Base-by-base conservation (phyloP, 768 basidiomycete genomes). In the Harrya chromipes region DNA sequence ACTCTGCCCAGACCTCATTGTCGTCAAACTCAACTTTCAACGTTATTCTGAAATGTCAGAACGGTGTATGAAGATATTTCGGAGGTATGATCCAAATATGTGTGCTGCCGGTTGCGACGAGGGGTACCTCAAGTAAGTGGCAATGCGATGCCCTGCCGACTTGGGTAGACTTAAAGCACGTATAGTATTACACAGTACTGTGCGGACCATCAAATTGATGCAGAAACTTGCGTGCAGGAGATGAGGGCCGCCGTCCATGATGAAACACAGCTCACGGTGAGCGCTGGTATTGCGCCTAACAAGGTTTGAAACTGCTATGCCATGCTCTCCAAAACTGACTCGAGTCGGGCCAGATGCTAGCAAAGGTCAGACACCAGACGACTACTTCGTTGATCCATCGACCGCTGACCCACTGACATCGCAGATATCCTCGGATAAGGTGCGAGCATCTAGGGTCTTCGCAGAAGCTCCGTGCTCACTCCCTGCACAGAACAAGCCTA, bases 201-300 rank as follows among this genome's bases (percentile, higher is more conserved):
- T 65, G 56, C 72, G n/a, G 75, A 80, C 39, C 80, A 90, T 66
- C 60, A 73, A 10, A 58, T 93, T 44, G 75, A 77, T 2, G 77
- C 86, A 0, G 83, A 82, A 26, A 83, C 84, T 39, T 94, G 92
- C 59, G 89, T 95, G 12, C 69, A 78, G 44, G 76, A 87, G 54
- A 87, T 99, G 72, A 76, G 97, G 20, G 75, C 74, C 21, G 74
- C 74, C 36, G 90, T 97, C 3, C 75, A 84, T 47, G 73, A 74
- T 16, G 88, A 88, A 68, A 97, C 94, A 3, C 80, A 80, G 46
- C 65, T 98, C 43, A 98, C 97, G 3, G 92, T 90, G 45, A 94
- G 90, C 57, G 94, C 94, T 26, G 97, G 97, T 3, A 93, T 98
- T 49, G 94, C 95, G 0, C 90, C 95, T 1, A 98, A 94, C 70